A percentile compares a stretch with the other conserved stretches of the same genome.
Evolutionary conservation across 495 filamentous ascomycete genomes (phyloP).

Genomic region (Collariella sp.): DNA sequence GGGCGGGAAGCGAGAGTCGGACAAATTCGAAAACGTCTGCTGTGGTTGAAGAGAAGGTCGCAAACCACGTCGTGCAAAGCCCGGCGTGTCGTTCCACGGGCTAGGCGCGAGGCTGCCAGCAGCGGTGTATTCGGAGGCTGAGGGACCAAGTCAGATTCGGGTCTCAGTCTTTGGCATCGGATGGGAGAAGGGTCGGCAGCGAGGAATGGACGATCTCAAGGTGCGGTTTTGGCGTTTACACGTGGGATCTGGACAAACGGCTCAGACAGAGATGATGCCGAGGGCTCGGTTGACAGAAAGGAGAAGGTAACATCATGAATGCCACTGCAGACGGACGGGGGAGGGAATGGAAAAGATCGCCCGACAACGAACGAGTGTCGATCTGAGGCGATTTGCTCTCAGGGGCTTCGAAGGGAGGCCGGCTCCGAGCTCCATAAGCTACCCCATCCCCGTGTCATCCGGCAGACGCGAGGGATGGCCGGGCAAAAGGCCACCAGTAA

Average conservation of each 20-base stretch:
- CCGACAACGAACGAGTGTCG: conserved; percentile 1
- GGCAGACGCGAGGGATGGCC: background rate
- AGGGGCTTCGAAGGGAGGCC: background rate
- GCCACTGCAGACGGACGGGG: background rate
- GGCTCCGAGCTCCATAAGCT: background rate
- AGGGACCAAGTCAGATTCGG: background rate
- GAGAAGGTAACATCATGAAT: background rate
- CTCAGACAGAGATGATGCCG: background rate
- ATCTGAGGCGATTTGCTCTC: conserved; percentile 4
- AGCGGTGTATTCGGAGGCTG: background rate
- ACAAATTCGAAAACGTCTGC: background rate
- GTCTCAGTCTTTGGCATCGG: background rate
- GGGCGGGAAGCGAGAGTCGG: background rate
- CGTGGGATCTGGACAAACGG: background rate
- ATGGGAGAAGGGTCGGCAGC: background rate
- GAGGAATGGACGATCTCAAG: background rate
- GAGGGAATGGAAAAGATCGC: conserved; percentile 5
- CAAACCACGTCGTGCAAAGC: background rate
- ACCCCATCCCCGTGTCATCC: conserved; percentile 1
- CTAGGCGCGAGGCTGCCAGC: conserved; percentile 3
- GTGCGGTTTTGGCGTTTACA: background rate
- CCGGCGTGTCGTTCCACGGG: background rate
- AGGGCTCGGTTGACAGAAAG: background rate
- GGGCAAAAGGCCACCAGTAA: background rate
- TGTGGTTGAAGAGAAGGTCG: background rate